phyloP scores from a whole-genome alignment of 306 rosid genomes.

The Lathyrus tuberosus region DNA sequence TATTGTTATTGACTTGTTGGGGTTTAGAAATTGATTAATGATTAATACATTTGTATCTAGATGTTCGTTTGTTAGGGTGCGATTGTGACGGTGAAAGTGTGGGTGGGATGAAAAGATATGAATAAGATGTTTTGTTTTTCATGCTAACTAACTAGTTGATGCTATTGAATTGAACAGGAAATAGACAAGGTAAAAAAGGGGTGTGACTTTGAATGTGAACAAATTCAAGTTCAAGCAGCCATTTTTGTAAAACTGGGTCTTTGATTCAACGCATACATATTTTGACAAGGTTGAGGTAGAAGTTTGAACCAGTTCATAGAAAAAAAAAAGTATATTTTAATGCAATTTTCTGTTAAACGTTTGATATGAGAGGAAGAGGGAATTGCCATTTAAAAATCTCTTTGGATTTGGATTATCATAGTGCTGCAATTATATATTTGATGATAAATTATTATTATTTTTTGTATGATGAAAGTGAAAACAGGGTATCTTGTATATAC shows the following conservation, averaged over 20 bases:
- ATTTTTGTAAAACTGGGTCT: not conserved
- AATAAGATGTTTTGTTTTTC: slow-evolving; percentile 3
- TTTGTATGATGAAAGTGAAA: slow-evolving; percentile 18
- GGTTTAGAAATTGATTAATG: slow-evolving; percentile 4
- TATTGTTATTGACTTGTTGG: not conserved
- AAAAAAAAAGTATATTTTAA: not conserved
- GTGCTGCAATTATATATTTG: not conserved
- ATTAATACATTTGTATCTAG: slow-evolving; percentile 16
- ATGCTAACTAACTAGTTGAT: not conserved
- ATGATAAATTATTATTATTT: not conserved
- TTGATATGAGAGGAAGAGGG: not conserved
- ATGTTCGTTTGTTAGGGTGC: slow-evolving; percentile 41
- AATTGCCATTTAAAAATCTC: not conserved
- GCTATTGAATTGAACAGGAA: slow-evolving; percentile 25
- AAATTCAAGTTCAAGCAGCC: slow-evolving; percentile 8
- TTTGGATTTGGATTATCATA: slow-evolving; percentile 29
- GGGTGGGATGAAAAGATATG: slow-evolving; percentile 13
- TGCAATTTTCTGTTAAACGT: slow-evolving; percentile 1
- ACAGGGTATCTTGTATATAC: slow-evolving; percentile 22
- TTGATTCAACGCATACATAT: slow-evolving; percentile 1
- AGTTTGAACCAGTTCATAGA: slow-evolving; percentile 13
- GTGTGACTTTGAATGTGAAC: not conserved
- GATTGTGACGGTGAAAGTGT: slow-evolving; percentile 39
- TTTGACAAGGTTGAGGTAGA: not conserved
- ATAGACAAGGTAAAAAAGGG: not conserved